Conservation (phyloP, 345 rosid genomes). For the Clarkia xantiana region DNA sequence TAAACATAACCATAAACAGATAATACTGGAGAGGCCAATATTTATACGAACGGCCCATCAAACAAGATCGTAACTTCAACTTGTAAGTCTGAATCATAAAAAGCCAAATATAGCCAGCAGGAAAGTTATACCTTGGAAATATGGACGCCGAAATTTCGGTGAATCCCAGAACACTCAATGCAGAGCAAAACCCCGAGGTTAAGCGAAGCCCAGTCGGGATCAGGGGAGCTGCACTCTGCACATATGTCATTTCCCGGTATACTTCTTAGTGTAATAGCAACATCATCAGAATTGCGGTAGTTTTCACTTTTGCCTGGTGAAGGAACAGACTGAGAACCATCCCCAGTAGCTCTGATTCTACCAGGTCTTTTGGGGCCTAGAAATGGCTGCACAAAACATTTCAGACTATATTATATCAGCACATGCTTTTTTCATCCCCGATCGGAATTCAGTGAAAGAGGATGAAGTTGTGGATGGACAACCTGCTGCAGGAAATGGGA, state of each 20-base stretch:
- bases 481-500: slow-evolving; percentile 64
- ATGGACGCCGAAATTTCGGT: slow-evolving; percentile 86
- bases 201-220: slow-evolving; percentile 86
- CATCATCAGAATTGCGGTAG: slow-evolving; percentile 26
- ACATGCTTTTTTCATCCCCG: too few relatives aligned
- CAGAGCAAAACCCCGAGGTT: slow-evolving; percentile 81
- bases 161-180: slow-evolving; percentile 85
- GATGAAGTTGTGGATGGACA: slow-evolving; percentile 7
- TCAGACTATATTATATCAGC: slow-evolving; percentile 1
- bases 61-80: too few relatives aligned
- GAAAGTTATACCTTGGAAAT: slow-evolving; percentile 74
- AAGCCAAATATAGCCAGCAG: too few relatives aligned
- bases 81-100: too few relatives aligned
- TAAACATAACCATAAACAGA: too few relatives aligned
- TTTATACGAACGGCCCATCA: too few relatives aligned
- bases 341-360: slow-evolving; percentile 17
- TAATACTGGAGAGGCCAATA: too few relatives aligned
- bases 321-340: slow-evolving; percentile 18
- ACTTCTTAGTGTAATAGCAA: slow-evolving; percentile 30
- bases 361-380: slow-evolving; percentile 13
- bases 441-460: background rate
- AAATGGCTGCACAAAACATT: slow-evolving; percentile 30
- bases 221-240: slow-evolving; percentile 70
- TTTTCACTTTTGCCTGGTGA: slow-evolving; percentile 13
- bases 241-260: slow-evolving; percentile 72